Conservation (phyloP, 306 rosid species). For the Cucurbita pepo region DNA sequence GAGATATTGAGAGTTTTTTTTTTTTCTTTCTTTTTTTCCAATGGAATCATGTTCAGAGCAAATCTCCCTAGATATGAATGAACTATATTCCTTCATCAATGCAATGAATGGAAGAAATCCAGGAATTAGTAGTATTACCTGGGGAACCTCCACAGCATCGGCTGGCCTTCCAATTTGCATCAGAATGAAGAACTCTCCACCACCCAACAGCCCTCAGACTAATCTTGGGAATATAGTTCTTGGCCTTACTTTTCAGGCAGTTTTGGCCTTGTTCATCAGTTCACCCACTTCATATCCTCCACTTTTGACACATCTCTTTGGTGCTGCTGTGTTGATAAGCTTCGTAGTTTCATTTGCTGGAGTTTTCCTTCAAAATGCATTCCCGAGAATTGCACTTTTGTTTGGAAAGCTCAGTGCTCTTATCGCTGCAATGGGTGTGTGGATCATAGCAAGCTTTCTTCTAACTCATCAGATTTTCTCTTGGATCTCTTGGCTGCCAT, state of each 20-base stretch:
- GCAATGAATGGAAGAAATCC: not conserved
- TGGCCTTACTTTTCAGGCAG: not conserved
- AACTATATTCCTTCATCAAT: not conserved
- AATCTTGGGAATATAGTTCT: not conserved
- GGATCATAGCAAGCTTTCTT: not conserved
- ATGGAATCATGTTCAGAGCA: not conserved
- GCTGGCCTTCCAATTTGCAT: not conserved
- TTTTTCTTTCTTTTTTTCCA: not conserved
- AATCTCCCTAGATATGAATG: not conserved
- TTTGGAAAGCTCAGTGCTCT: not conserved
- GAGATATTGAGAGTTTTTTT: not conserved
- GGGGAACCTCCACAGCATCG: not conserved
- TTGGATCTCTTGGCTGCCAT: not conserved
- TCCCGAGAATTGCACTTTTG: not conserved
- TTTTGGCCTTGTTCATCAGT: not conserved
- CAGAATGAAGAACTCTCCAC: not conserved
- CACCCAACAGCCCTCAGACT: not conserved
- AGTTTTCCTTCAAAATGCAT: not conserved
- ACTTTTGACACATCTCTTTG: not conserved
- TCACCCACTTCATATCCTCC: not conserved
- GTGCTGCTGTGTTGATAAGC: not conserved
- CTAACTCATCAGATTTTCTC: not conserved
- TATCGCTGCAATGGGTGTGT: not conserved
- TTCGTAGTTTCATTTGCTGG: not conserved
- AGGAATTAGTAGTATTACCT: not conserved